phyloP scores from a whole-genome alignment of 768 basidiomycete species.

The Pisolithus microcarpus region DNA sequence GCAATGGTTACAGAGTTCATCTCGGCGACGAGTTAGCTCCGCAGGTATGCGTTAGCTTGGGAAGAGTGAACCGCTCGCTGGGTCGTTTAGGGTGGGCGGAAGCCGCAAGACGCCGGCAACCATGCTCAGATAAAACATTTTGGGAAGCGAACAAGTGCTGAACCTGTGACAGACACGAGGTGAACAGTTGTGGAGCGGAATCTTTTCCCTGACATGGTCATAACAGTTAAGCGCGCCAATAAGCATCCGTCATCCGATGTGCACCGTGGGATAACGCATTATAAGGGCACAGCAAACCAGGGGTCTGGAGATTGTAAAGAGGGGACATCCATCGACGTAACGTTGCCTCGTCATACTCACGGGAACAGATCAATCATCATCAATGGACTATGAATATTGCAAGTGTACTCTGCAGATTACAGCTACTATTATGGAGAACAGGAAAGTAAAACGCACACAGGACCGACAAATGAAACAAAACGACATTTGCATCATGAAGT shows the following conservation, averaged over 20 bases:
- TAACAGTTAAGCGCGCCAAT: no score
- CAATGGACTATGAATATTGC: neutral
- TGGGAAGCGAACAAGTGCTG: neutral
- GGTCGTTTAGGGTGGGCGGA: neutral
- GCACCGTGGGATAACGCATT: no score
- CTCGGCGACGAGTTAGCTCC: no score
- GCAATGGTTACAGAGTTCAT: neutral
- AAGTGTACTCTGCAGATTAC: neutral
- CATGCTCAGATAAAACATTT: neutral
- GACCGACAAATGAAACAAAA: neutral
- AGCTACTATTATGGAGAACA: neutral
- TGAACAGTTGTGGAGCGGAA: no score
- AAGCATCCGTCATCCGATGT: no score
- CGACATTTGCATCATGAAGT: slow-evolving; percentile 7
- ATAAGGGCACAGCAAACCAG: no score
- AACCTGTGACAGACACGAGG: neutral
- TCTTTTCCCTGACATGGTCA: no score
- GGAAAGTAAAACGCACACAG: neutral
- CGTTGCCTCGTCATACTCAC: no score
- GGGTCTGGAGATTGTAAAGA: no score
- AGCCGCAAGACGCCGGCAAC: neutral
- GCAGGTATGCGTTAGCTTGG: no score
- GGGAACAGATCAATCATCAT: neutral
- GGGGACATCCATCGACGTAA: no score
- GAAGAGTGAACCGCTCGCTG: neutral